Evolutionary conservation across 1,284 basidiomycete species (phyloP).

Genomic region (Fomitopsis betulina): DNA sequence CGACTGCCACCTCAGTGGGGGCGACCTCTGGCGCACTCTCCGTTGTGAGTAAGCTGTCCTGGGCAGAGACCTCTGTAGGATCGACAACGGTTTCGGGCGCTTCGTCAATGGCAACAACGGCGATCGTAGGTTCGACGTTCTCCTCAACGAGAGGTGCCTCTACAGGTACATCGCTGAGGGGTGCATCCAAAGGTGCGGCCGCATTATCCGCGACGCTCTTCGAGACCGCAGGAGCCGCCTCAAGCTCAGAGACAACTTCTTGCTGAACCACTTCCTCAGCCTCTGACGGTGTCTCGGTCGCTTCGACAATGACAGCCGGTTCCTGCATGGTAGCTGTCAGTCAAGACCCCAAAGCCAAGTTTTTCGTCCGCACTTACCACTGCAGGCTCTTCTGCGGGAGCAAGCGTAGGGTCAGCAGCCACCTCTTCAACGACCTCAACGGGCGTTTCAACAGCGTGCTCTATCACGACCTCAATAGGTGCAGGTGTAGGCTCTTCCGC

Average conservation of each 20-base stretch:
- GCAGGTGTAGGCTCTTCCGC: background rate
- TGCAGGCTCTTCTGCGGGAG: background rate
- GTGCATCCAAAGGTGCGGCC: background rate
- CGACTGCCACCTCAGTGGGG: background rate
- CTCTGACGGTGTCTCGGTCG: background rate
- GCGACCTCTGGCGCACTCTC: background rate
- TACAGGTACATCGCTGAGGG: background rate
- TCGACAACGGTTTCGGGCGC: background rate
- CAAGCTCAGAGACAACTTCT: conserved; percentile 1
- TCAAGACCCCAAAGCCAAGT: background rate
- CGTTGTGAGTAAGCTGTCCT: background rate
- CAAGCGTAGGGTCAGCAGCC: background rate
- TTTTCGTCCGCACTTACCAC: background rate
- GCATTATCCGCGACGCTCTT: background rate
- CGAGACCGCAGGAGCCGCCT: conserved; percentile 1
- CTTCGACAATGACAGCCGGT: background rate
- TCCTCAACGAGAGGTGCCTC: background rate
- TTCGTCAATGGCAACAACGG: background rate
- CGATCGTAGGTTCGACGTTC: background rate
- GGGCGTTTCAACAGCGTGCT: background rate
- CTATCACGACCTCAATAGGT: background rate
- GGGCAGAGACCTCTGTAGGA: background rate
- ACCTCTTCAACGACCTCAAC: conserved; percentile 1
- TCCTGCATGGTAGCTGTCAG: background rate
- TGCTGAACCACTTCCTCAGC: background rate